Conservation (phyloP, 176 grass and related monocot genomes). For the Poa annua region DNA sequence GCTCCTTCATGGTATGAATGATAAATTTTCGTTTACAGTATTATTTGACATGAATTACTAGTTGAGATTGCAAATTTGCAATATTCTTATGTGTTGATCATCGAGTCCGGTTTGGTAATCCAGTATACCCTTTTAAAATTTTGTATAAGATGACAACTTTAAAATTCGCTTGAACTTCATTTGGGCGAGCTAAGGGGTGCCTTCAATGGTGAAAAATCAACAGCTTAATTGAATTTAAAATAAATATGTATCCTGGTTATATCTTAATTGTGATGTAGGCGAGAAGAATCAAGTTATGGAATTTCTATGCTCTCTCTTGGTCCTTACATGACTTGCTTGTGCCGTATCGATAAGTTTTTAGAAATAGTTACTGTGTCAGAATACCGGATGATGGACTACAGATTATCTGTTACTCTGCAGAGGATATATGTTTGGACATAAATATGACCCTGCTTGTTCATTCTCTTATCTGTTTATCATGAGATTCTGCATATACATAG, state of each 20-base stretch:
- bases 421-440: not conserved
- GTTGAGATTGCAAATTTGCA: not conserved
- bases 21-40: not conserved
- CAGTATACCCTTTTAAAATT: not conserved
- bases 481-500: conserved; percentile 32
- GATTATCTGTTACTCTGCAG: conserved; percentile 38
- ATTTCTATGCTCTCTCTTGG: not conserved
- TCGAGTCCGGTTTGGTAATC: not conserved
- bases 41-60: not conserved
- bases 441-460: conserved; percentile 43
- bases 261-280: not conserved
- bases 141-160: not conserved
- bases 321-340: not conserved
- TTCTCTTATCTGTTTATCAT: conserved; percentile 31
- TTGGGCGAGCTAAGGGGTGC: not conserved
- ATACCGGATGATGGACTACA: conserved; percentile 40
- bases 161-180: not conserved
- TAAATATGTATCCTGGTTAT: not conserved
- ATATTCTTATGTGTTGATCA: not conserved
- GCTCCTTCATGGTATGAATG: conserved; percentile 12
- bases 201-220: not conserved
- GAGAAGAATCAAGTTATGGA: not conserved
- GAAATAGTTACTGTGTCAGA: conserved; percentile 14
- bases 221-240: not conserved
- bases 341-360: not conserved